phyloP scores from a whole-genome alignment of 2,329 filamentous ascomycete species.

The Talaromyces albobiverticillius region DNA sequence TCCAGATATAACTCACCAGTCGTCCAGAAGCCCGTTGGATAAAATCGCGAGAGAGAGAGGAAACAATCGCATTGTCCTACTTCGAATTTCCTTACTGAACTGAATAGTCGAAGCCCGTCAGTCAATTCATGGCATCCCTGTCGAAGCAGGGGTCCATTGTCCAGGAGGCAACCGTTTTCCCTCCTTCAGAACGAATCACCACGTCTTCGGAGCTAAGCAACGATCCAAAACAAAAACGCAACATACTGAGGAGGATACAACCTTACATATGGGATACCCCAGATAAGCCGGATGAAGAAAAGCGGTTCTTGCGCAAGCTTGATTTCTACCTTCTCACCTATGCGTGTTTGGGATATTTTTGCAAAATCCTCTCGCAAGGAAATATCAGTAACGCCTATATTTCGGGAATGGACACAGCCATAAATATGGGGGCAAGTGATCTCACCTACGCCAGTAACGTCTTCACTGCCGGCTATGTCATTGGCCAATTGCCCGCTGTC shows the following conservation, averaged over 20 bases:
- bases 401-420: slow-evolving; percentile 48
- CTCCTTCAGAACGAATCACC: no score
- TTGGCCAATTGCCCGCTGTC: slow-evolving; percentile 40
- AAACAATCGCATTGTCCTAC: no score
- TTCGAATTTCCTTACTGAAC: no score
- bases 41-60: no score
- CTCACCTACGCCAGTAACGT: slow-evolving; percentile 48
- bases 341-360: slow-evolving; percentile 46
- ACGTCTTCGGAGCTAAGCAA: no score
- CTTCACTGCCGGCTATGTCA: slow-evolving; percentile 42
- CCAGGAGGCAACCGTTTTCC: no score
- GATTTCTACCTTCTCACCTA: slow-evolving; percentile 46
- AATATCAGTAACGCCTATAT: slow-evolving; percentile 50
- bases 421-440: slow-evolving; percentile 44
- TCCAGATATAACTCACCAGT: no score
- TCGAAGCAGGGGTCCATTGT: no score
- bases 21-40: no score
- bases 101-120: no score
- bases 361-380: slow-evolving; percentile 46
- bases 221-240: no score
- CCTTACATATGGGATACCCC: slow-evolving; percentile 39
- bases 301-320: slow-evolving; percentile 47
- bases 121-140: no score
- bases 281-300: slow-evolving; percentile 39
- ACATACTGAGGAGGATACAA: background rate